Conservation (phyloP, 176 grass and related monocot genomes). For the Eragrostis nindensis region DNA sequence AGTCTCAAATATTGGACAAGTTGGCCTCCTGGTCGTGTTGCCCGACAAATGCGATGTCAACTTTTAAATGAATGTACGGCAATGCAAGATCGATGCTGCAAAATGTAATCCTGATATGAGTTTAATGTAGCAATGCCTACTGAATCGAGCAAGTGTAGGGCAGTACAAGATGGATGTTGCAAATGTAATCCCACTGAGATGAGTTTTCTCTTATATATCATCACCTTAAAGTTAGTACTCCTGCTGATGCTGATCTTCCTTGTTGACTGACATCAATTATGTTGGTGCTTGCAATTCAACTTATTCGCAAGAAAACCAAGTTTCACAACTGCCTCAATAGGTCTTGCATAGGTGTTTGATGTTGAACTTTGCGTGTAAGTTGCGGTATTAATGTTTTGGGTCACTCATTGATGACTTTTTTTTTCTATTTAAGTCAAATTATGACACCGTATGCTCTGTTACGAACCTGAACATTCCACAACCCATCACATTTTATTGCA, state of each 20-base stretch:
- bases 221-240: neutral
- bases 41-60: neutral
- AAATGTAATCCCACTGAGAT: too few species aligned
- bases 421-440: too few species aligned
- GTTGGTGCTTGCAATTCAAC: neutral
- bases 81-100: neutral
- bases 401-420: neutral
- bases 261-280: constrained; percentile 16
- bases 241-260: neutral
- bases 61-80: neutral
- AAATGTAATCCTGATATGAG: constrained; percentile 27
- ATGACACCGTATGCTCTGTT: too few species aligned
- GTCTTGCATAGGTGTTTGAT: too few species aligned
- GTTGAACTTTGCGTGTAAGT: too few species aligned
- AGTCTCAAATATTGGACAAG: constrained; percentile 3
- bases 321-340: neutral
- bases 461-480: too few species aligned
- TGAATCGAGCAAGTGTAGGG: too few species aligned
- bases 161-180: too few species aligned
- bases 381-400: neutral
- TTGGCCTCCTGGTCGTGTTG: neutral
- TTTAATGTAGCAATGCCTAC: neutral
- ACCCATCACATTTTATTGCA: constrained; percentile 7
- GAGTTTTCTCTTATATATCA: too few species aligned
- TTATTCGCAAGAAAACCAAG: neutral